These are phyloP conservation scores for Thielaviopsis cerberus DNA, from an alignment of 2,329 filamentous ascomycete species.

Conservation along the genomic window DNA sequence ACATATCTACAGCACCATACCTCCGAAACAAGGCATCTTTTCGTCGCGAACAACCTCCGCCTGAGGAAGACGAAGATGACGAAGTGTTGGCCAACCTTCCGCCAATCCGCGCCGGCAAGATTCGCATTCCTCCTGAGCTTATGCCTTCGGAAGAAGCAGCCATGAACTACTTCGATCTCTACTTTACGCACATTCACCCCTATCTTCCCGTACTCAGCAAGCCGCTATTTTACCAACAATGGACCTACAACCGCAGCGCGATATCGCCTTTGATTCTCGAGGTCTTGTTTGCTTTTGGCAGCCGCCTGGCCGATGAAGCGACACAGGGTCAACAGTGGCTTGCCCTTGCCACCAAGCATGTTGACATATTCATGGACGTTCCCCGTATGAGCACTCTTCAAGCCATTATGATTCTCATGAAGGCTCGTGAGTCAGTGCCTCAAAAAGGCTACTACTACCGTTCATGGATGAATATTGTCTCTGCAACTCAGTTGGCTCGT, in stretches of 20 bases:
- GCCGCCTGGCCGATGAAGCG: conserved; percentile 64
- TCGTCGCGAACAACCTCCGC: conserved; percentile 38
- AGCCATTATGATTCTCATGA: conserved; percentile 69
- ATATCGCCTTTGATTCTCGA: conserved; percentile 82
- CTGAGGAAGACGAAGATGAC: conserved; percentile 53
- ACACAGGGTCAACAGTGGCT: conserved; percentile 83
- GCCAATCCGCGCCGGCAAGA: conserved; percentile 47
- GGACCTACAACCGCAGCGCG: conserved; percentile 62
- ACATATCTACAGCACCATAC: conserved; percentile 48
- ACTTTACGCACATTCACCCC: conserved; percentile 77
- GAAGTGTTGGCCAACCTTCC: conserved; percentile 57
- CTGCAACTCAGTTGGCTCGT: conserved; percentile 81
- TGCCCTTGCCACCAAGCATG: conserved; percentile 77
- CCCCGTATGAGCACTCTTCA: conserved; percentile 82
- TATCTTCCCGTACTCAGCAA: conserved; percentile 84
- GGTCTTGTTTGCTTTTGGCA: conserved; percentile 77
- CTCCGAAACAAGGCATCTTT: conserved; percentile 45
- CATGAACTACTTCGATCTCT: conserved; percentile 73
- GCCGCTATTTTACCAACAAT: conserved; percentile 68
- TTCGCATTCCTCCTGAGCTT: conserved; percentile 76
- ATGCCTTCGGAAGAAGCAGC: conserved; percentile 79
- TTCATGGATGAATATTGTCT: conserved; percentile 90
- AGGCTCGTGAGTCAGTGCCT: conserved; percentile 78
- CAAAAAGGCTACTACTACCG: conserved; percentile 92
- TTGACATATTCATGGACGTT: conserved; percentile 83